Percentiles rank a stretch among this genome's conserved stretches.
These are phyloP conservation scores for Phytophthora tentaculata DNA, from an alignment of 352 stramenopile species.

Conservation along the genomic window DNA sequence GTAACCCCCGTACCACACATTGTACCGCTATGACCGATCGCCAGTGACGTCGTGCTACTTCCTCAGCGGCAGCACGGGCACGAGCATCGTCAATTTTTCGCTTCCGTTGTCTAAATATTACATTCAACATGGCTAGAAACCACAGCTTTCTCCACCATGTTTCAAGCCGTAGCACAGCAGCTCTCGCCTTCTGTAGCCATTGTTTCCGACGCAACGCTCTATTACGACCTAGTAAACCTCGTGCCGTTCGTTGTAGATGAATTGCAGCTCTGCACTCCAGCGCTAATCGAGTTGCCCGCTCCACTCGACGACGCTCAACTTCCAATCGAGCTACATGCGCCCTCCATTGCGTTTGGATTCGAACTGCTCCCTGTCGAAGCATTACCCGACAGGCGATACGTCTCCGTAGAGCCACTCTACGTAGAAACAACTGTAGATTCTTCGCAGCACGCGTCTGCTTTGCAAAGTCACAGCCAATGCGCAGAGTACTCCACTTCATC, in stretches of 20 bases:
- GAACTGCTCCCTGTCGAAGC: slow-evolving; percentile 30
- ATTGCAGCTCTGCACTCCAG: slow-evolving; percentile 32
- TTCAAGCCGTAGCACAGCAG: slow-evolving; percentile 15
- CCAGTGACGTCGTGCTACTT: slow-evolving; percentile 32
- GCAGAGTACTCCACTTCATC: slow-evolving; percentile 65
- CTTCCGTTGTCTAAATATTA: slow-evolving; percentile 39
- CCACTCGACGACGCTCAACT: slow-evolving; percentile 16
- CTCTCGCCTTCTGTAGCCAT: slow-evolving; percentile 32
- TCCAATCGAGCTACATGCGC: slow-evolving; percentile 31
- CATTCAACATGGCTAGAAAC: slow-evolving; percentile 17
- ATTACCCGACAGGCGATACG: slow-evolving; percentile 34
- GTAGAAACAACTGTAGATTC: slow-evolving; percentile 59
- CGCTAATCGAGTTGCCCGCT: slow-evolving; percentile 8
- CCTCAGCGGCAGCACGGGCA: slow-evolving; percentile 27
- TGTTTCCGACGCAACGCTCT: slow-evolving; percentile 12
- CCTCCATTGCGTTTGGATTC: slow-evolving; percentile 50
- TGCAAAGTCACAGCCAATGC: slow-evolving; percentile 61
- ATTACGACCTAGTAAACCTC: slow-evolving; percentile 34
- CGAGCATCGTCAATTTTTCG: slow-evolving; percentile 36
- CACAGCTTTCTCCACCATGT: slow-evolving; percentile 33
- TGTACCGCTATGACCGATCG: slow-evolving; percentile 40
- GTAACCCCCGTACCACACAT: slow-evolving; percentile 48
- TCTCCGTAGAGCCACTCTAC: slow-evolving; percentile 39
- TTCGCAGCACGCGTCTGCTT: slow-evolving; percentile 54
- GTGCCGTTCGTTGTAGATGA: slow-evolving; percentile 35